Evolutionary conservation across 75 land plant species (phyloP).

Genomic region (Selaginella tamariscina): DNA sequence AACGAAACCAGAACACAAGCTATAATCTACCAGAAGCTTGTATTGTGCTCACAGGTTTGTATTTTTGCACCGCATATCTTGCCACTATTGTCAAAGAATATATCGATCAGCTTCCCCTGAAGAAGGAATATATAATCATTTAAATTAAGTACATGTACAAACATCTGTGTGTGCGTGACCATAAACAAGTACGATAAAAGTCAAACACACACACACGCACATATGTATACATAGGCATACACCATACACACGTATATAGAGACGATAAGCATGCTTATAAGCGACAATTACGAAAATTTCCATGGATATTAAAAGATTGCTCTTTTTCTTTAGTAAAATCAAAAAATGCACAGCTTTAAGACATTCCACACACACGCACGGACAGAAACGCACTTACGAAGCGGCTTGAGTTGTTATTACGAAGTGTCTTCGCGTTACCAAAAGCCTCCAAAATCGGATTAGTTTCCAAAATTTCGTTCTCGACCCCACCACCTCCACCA

Average conservation of each 20-base stretch:
- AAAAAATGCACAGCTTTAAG: too few species aligned
- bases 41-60: conserved; percentile 67
- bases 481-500: conserved; percentile 79
- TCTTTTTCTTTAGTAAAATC: too few species aligned
- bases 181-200: too few species aligned
- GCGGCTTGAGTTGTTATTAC: conserved; percentile 92
- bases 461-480: conserved; percentile 55
- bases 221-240: too few species aligned
- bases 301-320: too few species aligned
- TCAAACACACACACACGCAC: too few species aligned
- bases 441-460: conserved; percentile 85
- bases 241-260: too few species aligned
- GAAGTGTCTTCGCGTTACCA: conserved; percentile 92
- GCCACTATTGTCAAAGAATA: conserved; percentile 56
- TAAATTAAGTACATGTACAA: too few species aligned
- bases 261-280: too few species aligned
- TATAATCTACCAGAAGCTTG: neutral
- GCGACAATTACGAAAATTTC: too few species aligned
- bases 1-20: neutral
- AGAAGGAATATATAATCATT: conserved; percentile 8
- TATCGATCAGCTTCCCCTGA: conserved; percentile 95
- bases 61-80: conserved; percentile 82
- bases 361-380: too few species aligned
- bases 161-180: too few species aligned
- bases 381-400: conserved; percentile 70